Evolutionary conservation across 108 stramenopile genomes (phyloP).

Genomic region (Thalassiosira profunda): DNA sequence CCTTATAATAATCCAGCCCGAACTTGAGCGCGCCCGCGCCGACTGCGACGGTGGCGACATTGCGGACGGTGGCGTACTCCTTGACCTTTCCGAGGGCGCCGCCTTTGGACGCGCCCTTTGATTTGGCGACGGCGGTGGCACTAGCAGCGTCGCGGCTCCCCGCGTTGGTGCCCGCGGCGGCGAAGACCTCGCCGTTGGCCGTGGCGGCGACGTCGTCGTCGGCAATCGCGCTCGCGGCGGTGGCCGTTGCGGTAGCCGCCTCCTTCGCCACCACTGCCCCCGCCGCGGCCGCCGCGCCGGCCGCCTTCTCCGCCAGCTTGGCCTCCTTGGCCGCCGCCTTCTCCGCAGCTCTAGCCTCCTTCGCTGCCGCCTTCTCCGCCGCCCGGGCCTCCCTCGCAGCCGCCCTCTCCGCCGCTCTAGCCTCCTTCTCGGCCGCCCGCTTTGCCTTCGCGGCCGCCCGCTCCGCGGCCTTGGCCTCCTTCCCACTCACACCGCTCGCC

Average conservation of each 20-base stretch:
- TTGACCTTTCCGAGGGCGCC: constrained; percentile 12
- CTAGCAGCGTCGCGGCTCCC: neutral
- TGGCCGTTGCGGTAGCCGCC: constrained; percentile 19
- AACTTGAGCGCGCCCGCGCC: constrained; percentile 62
- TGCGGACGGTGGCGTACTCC: constrained; percentile 42
- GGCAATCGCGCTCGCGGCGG: neutral
- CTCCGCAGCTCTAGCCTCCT: constrained; percentile 24
- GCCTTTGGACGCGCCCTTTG: neutral
- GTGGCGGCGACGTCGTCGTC: constrained; percentile 33
- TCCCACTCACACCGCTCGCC: neutral
- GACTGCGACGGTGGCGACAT: constrained; percentile 53
- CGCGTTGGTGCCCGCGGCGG: constrained; percentile 26
- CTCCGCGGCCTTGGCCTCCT: too few species aligned
- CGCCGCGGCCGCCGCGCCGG: constrained; percentile 40
- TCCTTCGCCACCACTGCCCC: constrained; percentile 23
- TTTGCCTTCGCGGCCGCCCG: constrained; percentile 55
- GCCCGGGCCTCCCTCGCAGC: constrained; percentile 40
- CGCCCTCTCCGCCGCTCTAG: constrained; percentile 16
- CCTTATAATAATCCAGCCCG: constrained; percentile 56
- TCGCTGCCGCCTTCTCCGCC: constrained; percentile 8
- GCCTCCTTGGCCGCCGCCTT: constrained; percentile 32
- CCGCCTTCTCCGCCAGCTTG: constrained; percentile 24
- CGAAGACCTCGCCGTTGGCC: constrained; percentile 25
- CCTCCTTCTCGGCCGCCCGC: constrained; percentile 32
- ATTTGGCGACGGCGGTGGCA: neutral